Percentiles rank a stretch among this genome's conserved stretches.
phyloP scores from a whole-genome alignment of 2,329 filamentous ascomycete species.

The Chaetomium olivaceum region DNA sequence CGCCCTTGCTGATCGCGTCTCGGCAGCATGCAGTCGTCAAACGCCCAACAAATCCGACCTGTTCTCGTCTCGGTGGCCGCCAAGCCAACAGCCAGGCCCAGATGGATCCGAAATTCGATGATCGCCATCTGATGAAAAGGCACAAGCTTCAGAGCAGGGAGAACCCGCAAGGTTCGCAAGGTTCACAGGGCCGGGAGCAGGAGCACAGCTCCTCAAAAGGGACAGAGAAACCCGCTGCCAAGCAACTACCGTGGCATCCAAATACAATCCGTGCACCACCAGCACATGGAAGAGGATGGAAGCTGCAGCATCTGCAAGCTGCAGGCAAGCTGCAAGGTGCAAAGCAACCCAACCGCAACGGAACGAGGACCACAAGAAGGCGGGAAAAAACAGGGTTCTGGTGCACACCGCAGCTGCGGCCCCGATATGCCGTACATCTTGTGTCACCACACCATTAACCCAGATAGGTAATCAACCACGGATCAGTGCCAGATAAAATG shows the following conservation, averaged over 20 bases:
- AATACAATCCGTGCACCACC: background rate
- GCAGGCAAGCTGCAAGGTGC: conserved; percentile 3
- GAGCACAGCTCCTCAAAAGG: background rate
- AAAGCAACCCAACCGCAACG: background rate
- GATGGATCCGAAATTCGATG: background rate
- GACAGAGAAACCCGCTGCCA: background rate
- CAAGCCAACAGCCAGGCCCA: conserved; percentile 7
- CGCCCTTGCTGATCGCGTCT: conserved; percentile 12
- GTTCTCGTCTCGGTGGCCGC: background rate
- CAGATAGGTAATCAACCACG: background rate
- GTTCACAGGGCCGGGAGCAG: background rate
- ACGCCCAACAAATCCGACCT: background rate
- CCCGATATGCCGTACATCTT: background rate
- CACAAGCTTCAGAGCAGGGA: background rate
- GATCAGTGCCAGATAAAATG: background rate
- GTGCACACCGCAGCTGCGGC: background rate
- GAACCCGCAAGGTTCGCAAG: no score
- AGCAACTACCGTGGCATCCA: background rate
- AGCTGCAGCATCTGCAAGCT: conserved; percentile 8
- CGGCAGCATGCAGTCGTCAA: background rate
- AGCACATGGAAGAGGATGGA: conserved; percentile 1
- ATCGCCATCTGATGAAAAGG: background rate
- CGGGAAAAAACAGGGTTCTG: background rate
- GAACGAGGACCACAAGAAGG: background rate
- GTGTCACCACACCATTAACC: background rate